Percentiles rank a stretch among this genome's conserved stretches.
Conservation (phyloP, 2,329 filamentous ascomycete species). For the Calonectria leucothoes region DNA sequence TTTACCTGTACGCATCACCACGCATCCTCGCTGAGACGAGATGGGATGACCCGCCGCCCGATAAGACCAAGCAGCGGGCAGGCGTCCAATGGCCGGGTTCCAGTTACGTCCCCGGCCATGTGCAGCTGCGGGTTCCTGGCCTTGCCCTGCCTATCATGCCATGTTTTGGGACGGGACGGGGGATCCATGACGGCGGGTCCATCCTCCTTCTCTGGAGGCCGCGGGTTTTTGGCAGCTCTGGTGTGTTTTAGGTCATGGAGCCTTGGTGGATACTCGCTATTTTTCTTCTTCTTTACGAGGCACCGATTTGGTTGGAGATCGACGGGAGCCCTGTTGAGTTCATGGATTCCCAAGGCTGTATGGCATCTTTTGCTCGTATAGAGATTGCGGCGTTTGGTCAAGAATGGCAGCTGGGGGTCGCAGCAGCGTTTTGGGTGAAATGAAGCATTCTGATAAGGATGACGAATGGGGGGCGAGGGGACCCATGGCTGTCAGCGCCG, state of each 20-base stretch:
- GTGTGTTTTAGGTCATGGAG: neutral
- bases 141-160: conserved; percentile 21
- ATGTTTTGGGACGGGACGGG: neutral
- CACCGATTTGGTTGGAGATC: neutral
- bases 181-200: conserved; percentile 9
- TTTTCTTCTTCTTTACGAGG: neutral
- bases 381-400: neutral
- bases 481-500: neutral
- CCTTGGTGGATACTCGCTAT: neutral
- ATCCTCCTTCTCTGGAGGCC: conserved; percentile 1
- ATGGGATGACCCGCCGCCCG: conserved; percentile 18
- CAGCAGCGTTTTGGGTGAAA: neutral
- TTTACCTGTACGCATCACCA: conserved; percentile 6
- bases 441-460: neutral
- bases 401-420: neutral
- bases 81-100: neutral
- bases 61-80: neutral
- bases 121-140: conserved; percentile 11
- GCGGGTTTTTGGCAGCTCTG: neutral
- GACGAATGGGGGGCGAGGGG: neutral
- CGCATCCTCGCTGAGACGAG: neutral
- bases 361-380: neutral
- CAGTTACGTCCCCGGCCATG: neutral
- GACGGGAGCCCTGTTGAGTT: neutral
- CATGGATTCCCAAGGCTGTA: neutral